Base-by-base conservation (phyloP, 148 eudicot genomes). In the Talinum fruticosum region DNA sequence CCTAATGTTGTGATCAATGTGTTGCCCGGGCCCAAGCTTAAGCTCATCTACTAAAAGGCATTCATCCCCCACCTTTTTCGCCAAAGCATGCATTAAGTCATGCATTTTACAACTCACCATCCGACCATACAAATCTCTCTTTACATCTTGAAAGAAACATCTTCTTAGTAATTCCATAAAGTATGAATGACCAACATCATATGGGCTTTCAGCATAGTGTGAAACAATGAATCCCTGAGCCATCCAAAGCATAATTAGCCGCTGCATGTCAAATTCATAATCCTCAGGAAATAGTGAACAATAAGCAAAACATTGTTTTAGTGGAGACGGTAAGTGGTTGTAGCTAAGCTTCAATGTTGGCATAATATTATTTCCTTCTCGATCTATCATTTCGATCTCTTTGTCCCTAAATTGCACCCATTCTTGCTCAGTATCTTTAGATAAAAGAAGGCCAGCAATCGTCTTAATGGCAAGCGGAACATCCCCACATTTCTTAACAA, bases 211-310 rank as follows among this genome's bases (percentile, higher is more conserved):
- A n/a, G n/a, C n/a, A n/a, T n/a, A n/a, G n/a, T n/a, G n/a, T n/a
- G n/a, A n/a, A n/a, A n/a, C n/a, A 16, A 78, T 0, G 10, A 78
- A 70, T 7, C 80, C 80, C 28, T 78, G 80, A n/a, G 80, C 80
- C 66, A 78, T 36, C 80, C 75, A 78, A 5, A 78, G 30, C 5
- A 10, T 14, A 29, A 69, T 44, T 74, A 78, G 16, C n/a, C 10
- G 18, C 1, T 18, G 21, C 29, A 69, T 57, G 28, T 10, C 3
- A 29, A 78, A 51, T 26, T 0, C 1, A 15, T n/a, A 0, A 54
- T 37, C 57, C 26, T 77, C 35, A 0, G 74, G 79, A 35, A 69
- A 54, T 32, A 77, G 24, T 0, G 79, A 34, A 77, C 79, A 78
- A 67, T 72, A 81, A 37, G 72, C 38, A 15, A 76, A 35, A 13